Conservation (phyloP, 345 rosid genomes). For the Kernera saxatilis region DNA sequence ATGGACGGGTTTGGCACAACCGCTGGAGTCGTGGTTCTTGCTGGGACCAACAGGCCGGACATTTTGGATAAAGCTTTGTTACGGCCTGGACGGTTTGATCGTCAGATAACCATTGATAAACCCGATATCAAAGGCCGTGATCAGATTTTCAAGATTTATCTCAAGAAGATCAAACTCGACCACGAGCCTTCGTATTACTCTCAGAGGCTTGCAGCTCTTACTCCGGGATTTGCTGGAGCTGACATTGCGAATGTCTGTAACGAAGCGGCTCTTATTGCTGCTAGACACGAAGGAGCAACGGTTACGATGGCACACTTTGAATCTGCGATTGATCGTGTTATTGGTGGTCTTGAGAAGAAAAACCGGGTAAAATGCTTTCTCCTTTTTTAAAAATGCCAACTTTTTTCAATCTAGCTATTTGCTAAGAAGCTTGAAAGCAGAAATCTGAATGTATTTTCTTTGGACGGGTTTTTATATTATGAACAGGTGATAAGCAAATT, state of each 20-base stretch:
- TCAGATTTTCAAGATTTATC: constrained; percentile 78
- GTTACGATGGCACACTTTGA: constrained; percentile 86
- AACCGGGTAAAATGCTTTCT: constrained; percentile 51
- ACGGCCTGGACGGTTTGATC: constrained; percentile 91
- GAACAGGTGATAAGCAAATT: constrained; percentile 83
- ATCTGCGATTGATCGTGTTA: constrained; percentile 89
- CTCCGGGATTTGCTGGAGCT: constrained; percentile 98
- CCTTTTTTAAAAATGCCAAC: background rate
- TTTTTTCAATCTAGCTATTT: background rate
- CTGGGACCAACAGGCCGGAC: constrained; percentile 97
- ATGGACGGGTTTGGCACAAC: constrained; percentile 99
- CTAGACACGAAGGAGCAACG: constrained; percentile 48
- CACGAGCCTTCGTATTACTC: constrained; percentile 71
- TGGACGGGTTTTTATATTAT: background rate
- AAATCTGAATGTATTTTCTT: background rate
- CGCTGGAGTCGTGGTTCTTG: constrained; percentile 89
- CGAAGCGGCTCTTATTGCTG: constrained; percentile 93
- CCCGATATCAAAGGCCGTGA: constrained; percentile 92
- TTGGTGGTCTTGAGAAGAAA: constrained; percentile 98
- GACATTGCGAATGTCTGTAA: constrained; percentile 96
- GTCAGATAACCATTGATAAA: constrained; percentile 81
- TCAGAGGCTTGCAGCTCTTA: constrained; percentile 86
- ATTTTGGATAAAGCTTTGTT: constrained; percentile 87
- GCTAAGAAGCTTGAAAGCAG: background rate
- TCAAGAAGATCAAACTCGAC: constrained; percentile 81